phyloP scores from a whole-genome alignment of 345 rosid genomes.

The Citrus sinensis region DNA sequence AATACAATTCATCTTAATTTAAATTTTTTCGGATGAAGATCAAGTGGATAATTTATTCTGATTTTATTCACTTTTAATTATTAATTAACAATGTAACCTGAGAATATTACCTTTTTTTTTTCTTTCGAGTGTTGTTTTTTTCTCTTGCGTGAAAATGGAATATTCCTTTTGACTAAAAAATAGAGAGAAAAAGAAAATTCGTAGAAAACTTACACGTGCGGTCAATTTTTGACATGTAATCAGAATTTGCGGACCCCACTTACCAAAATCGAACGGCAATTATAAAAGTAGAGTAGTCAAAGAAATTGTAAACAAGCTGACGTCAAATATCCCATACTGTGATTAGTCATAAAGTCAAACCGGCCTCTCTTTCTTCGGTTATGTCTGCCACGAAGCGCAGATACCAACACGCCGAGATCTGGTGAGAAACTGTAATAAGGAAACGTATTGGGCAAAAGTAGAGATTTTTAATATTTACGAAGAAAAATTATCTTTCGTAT shows the following conservation, averaged over 20 bases:
- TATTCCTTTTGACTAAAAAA: not conserved
- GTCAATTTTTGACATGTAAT: not conserved
- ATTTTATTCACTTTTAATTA: no score
- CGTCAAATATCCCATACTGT: constrained; percentile 8
- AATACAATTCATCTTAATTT: no score
- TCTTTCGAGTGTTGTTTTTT: not conserved
- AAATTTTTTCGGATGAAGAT: no score
- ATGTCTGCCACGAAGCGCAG: not conserved
- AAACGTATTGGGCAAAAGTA: not conserved
- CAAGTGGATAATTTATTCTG: no score
- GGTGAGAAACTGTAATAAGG: rapidly evolving
- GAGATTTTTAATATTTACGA: not conserved
- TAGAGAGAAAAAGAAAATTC: not conserved
- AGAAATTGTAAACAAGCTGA: not conserved
- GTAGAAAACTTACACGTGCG: not conserved
- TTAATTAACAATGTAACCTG: no score
- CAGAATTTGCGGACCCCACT: not conserved
- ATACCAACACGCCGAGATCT: not conserved
- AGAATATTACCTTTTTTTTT: not conserved
- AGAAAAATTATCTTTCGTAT: no score
- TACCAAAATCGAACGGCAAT: not conserved
- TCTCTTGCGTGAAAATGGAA: no score
- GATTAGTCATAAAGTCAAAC: constrained; percentile 15
- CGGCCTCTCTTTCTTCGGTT: not conserved
- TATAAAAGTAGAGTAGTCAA: not conserved